phyloP scores from a whole-genome alignment of 1,139 yeast genomes.

The Candida gigantensis region DNA sequence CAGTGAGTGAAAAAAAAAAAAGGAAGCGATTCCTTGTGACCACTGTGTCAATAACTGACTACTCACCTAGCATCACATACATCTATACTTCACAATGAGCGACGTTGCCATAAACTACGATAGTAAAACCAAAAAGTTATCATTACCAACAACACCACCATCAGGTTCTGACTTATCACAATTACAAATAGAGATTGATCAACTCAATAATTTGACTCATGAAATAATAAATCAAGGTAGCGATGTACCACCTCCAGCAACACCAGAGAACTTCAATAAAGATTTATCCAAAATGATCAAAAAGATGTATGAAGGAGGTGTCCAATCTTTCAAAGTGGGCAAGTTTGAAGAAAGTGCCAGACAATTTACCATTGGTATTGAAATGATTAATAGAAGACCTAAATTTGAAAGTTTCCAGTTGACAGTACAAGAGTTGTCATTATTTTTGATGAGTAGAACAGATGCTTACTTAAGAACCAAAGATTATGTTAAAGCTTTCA shows the following conservation, averaged over 20 bases:
- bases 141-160: constrained; percentile 22
- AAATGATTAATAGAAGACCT: constrained; percentile 77
- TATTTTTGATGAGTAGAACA: constrained; percentile 75
- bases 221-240: constrained; percentile 61
- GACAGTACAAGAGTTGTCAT: constrained; percentile 74
- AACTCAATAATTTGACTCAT: constrained; percentile 61
- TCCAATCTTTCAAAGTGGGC: constrained; percentile 58
- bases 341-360: constrained; percentile 73
- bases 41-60: too few species aligned
- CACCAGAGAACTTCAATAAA: constrained; percentile 52
- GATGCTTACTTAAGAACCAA: constrained; percentile 74
- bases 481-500: constrained; percentile 70
- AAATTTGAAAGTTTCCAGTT: constrained; percentile 85
- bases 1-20: too few species aligned
- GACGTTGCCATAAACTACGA: constrained; percentile 21
- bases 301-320: constrained; percentile 74
- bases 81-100: too few species aligned
- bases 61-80: too few species aligned
- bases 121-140: constrained; percentile 28
- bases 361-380: constrained; percentile 74
- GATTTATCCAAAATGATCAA: constrained; percentile 66
- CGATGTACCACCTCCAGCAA: constrained; percentile 72
- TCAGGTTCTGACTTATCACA: constrained; percentile 22
- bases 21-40: too few species aligned
- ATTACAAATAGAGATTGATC: constrained; percentile 52